Base-by-base conservation (phyloP, 208 protist species). In the Wallacemonas sp. region DNA sequence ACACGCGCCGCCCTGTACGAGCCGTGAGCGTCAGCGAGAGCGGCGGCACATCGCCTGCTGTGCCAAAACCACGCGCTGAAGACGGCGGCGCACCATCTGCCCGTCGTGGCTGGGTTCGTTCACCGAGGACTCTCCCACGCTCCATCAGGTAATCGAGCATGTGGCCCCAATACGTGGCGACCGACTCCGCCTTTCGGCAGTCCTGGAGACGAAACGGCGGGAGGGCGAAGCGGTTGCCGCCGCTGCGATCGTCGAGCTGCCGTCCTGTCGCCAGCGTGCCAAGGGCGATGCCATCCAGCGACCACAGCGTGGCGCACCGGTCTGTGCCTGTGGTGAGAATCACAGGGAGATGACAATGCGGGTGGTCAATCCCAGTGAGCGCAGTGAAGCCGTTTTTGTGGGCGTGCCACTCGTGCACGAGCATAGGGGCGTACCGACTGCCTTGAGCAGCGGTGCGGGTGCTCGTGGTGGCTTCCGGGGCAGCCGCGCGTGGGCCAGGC, bases 211-310 rank as follows among this genome's bases (percentile, higher is more conserved):
- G 24, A 56, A 82, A 81, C 17, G 77, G 67, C 0, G 26, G 59
- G 26, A 88, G 70, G 1, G 61, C 65, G 54, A 75, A 82, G 30
- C 73, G 77, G 12, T 51, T 47, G 36, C 81, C 77, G 31, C 67
- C 58, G 11, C 62, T 70, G 46, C 44, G 34, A 21, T 65, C 76
- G 67, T 83, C 77, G 28, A 64, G 44, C 47, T 82, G 70, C 17
- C 82, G 78, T 2, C 79, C 82, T 14, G 65, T 77, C n/a, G 78
- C 68, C 1, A 86, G 28, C 22, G 71, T 72, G 17, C 82, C 82
- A 3, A 89, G 64, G n/a, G 41, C 11, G 21, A 66, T 51, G 3
- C 82, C 82, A 54, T 89, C 79, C 1, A 59, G 26, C 0, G 76
- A 79, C 79, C 82, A 89, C 59, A 89, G 3, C 4, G 34, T 55